phyloP scores from a whole-genome alignment of 345 rosid genomes.

The Jatropha curcas region DNA sequence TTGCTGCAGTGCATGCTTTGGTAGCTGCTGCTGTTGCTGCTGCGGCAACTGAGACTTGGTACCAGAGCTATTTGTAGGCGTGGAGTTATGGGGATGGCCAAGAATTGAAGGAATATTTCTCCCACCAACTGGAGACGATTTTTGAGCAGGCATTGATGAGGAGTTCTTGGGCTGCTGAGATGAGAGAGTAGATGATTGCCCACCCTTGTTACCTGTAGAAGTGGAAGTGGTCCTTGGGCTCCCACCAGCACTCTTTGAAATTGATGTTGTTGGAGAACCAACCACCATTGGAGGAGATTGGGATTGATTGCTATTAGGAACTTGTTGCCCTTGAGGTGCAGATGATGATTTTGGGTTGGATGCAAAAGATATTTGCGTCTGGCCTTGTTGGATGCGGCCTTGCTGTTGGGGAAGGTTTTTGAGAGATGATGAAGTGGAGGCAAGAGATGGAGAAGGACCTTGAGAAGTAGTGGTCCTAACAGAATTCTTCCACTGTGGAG shows the following conservation, averaged over 20 bases:
- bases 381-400: conserved; percentile 62
- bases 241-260: conserved; percentile 85
- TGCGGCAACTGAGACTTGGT: conserved; percentile 53
- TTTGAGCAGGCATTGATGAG: conserved; percentile 47
- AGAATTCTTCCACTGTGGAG: conserved; percentile 89
- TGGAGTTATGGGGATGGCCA: conserved; percentile 56
- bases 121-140: conserved; percentile 61
- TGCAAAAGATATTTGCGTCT: conserved; percentile 75
- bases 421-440: conserved; percentile 54
- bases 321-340: conserved; percentile 51
- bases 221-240: conserved; percentile 80
- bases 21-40: conserved; percentile 55
- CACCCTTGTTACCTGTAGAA: conserved; percentile 61
- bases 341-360: conserved; percentile 57
- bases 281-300: conserved; percentile 62
- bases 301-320: conserved; percentile 52
- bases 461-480: conserved; percentile 53
- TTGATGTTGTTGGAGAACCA: conserved; percentile 79
- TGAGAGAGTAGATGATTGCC: conserved; percentile 61
- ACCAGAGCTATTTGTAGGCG: conserved; percentile 44
- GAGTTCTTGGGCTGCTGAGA: conserved; percentile 72
- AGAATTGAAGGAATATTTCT: conserved; percentile 62
- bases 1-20: conserved; percentile 61
- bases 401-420: conserved; percentile 71
- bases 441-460: conserved; percentile 52